A percentile compares a stretch with the other conserved stretches of the same genome.
Conservation (phyloP, 495 filamentous ascomycete genomes). For the Aspergillus hancockii region DNA sequence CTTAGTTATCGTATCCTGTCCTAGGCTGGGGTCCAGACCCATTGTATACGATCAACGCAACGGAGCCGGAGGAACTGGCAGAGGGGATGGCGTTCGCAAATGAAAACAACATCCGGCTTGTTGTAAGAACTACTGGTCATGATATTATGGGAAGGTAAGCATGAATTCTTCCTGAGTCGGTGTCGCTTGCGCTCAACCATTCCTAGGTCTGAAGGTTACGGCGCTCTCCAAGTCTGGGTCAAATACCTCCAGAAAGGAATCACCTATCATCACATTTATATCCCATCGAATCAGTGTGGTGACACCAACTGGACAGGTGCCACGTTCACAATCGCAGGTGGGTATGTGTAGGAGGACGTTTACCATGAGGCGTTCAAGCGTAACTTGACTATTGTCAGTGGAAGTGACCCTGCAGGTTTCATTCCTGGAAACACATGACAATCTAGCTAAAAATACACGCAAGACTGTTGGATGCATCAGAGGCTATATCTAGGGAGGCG, state of each 20-base stretch:
- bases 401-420: constrained; percentile 31
- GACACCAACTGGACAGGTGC: constrained; percentile 29
- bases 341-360: constrained; percentile 38
- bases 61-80: constrained; percentile 23
- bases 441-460: neutral
- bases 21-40: constrained; percentile 24
- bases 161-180: constrained; percentile 48
- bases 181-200: constrained; percentile 54
- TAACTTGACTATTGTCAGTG: constrained; percentile 36
- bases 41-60: constrained; percentile 36
- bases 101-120: constrained; percentile 54
- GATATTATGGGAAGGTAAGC: constrained; percentile 46
- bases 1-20: too few relatives aligned
- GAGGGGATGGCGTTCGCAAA: constrained; percentile 48
- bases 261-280: constrained; percentile 26
- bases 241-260: constrained; percentile 34
- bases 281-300: constrained; percentile 16
- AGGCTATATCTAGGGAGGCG: constrained; percentile 40
- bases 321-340: constrained; percentile 38
- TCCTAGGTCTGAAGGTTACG: constrained; percentile 35
- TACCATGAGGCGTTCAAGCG: constrained; percentile 29
- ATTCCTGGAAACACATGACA: neutral
- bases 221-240: constrained; percentile 41
- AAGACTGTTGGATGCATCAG: constrained; percentile 41
- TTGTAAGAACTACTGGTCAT: constrained; percentile 61